These are phyloP conservation scores for Iberis pinnata DNA, from an alignment of 345 rosid genomes.

Conservation along the genomic window DNA sequence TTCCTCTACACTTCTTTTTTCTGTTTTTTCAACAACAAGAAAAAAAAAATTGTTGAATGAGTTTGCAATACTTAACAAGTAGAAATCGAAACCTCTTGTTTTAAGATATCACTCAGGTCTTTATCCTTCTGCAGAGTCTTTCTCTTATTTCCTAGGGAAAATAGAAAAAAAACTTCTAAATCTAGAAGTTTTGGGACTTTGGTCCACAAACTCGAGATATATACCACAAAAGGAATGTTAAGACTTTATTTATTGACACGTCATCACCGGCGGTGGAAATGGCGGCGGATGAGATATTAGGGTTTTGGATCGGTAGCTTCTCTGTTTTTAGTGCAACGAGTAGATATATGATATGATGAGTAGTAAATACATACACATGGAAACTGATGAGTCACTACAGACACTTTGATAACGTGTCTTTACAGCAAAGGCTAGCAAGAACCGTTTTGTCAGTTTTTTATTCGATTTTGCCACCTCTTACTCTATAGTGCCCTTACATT, in stretches of 20 bases:
- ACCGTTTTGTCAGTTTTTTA: conserved; percentile 29
- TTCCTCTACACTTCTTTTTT: no score
- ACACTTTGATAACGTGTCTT: conserved; percentile 22
- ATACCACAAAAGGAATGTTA: conserved; percentile 1
- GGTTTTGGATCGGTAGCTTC: neutral
- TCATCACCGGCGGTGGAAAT: conserved; percentile 4
- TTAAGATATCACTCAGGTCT: no score
- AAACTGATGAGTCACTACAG: conserved; percentile 28
- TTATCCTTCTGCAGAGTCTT: no score
- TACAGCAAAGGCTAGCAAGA: conserved; percentile 19
- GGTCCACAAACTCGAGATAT: neutral
- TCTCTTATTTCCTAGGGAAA: no score
- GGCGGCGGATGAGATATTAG: conserved; percentile 9
- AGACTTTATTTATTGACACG: conserved; percentile 4
- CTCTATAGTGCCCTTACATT: neutral
- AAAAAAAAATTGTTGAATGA: no score
- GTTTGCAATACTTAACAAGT: no score
- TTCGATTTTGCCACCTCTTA: conserved; percentile 25
- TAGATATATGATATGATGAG: neutral
- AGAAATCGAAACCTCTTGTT: no score
- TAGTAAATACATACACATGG: conserved; percentile 6
- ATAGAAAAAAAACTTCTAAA: no score
- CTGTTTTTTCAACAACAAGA: no score
- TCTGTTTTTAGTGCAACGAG: neutral
- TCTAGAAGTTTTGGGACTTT: neutral